These are phyloP conservation scores for Quercus agrifolia DNA, from an alignment of 306 rosid species.

Conservation along the genomic window DNA sequence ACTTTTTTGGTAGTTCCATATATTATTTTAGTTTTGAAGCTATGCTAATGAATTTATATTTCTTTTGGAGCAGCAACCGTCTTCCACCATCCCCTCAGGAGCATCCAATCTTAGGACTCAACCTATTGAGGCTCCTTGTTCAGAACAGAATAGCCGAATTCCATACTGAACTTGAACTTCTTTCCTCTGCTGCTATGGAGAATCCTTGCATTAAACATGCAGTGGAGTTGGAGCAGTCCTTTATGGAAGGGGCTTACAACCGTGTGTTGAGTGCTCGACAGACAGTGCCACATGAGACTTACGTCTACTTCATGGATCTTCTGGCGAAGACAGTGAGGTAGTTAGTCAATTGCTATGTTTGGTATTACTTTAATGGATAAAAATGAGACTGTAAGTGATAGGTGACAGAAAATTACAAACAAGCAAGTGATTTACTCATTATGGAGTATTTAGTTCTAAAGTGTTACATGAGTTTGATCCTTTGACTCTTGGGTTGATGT, in stretches of 20 bases:
- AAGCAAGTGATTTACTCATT: not conserved
- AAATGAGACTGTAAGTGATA: not conserved
- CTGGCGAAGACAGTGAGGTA: slow-evolving; percentile 97
- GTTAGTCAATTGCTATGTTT: not conserved
- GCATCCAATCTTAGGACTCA: slow-evolving; percentile 93
- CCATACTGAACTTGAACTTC: slow-evolving; percentile 92
- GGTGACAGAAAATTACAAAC: not conserved
- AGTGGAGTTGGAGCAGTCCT: slow-evolving; percentile 98
- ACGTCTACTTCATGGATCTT: slow-evolving; percentile 92
- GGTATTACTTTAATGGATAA: not conserved
- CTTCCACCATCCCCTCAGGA: slow-evolving; percentile 87
- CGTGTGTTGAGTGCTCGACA: slow-evolving; percentile 94
- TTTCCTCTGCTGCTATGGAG: slow-evolving; percentile 80
- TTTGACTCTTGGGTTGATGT: not conserved
- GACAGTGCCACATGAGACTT: slow-evolving; percentile 87
- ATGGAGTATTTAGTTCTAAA: not conserved
- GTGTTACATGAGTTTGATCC: not conserved
- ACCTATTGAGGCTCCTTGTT: slow-evolving; percentile 90
- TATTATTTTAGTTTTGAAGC: not conserved
- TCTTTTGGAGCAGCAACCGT: slow-evolving; percentile 55
- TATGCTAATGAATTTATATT: slow-evolving; percentile 7
- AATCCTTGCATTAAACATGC: slow-evolving; percentile 92
- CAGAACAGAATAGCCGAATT: slow-evolving; percentile 98
- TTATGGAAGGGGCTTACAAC: slow-evolving; percentile 99
- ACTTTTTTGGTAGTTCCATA: not conserved